phyloP scores from a whole-genome alignment of 768 basidiomycete species.

The Serendipita sp. region DNA sequence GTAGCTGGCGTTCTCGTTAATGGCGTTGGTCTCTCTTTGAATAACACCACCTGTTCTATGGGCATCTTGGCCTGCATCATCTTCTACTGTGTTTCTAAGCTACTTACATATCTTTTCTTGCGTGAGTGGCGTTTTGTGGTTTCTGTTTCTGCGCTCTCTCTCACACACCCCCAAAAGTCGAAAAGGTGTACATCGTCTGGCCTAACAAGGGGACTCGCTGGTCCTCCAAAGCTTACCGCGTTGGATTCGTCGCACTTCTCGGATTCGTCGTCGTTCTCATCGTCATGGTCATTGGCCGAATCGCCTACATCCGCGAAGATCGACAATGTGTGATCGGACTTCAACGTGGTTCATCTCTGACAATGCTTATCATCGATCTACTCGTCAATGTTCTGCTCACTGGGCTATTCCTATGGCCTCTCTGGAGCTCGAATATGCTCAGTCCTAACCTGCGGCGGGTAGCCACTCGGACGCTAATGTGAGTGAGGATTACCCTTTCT shows the following conservation, averaged over 20 bases:
- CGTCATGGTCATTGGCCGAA: constrained; percentile 22
- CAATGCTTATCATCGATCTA: constrained; percentile 13
- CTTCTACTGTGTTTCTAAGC: constrained; percentile 14
- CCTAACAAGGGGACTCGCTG: constrained; percentile 16
- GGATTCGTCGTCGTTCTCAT: constrained; percentile 26
- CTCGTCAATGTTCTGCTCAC: constrained; percentile 18
- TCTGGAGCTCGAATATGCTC: constrained; percentile 22
- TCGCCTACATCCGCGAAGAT: constrained; percentile 22
- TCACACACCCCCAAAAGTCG: background rate
- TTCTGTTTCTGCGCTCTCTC: constrained; percentile 18
- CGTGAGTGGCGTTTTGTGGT: constrained; percentile 19
- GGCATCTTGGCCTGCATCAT: constrained; percentile 30
- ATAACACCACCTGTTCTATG: constrained; percentile 21
- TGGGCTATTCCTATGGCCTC: constrained; percentile 30
- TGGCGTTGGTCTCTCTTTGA: constrained; percentile 28
- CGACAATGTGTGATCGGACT: constrained; percentile 33
- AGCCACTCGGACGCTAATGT: constrained; percentile 29
- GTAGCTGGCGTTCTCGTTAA: constrained; percentile 28
- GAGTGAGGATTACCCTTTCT: constrained; percentile 7
- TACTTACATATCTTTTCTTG: constrained; percentile 33
- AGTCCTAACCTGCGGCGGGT: constrained; percentile 23
- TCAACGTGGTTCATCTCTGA: constrained; percentile 20
- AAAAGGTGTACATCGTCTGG: constrained; percentile 14
- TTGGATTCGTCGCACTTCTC: constrained; percentile 22
- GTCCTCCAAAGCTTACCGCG: constrained; percentile 26